Base-by-base conservation (phyloP, 306 rosid genomes). In the Parietaria judaica region DNA sequence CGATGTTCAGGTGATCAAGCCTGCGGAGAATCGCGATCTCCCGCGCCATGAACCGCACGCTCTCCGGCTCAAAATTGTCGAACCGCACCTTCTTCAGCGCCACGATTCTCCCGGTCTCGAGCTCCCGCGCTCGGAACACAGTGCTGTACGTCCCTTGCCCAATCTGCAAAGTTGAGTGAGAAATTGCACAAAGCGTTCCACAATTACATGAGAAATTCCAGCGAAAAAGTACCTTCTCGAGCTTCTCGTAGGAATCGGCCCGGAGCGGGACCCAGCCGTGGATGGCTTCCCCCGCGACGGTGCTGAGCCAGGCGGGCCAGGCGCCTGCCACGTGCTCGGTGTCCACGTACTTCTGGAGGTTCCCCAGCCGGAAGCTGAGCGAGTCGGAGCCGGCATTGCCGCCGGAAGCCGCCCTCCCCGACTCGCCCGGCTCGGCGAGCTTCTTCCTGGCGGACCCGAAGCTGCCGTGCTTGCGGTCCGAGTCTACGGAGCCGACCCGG, bases 101-200 rank as follows among this genome's bases (percentile, higher is more conserved):
- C 58, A 88, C 95, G 57, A 88, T 79, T 90, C 73, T 84, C 74
- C 99, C 95, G 0, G 89, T 94, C 68, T 86, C 97, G 7, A 79
- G 82, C 60, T 88, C 94, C 37, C 78, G 84, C 1, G 99, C 99
- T 79, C 96, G 78, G 56, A 92, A 92, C 54, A 92, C 99, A 52
- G 88, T 92, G 38, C 99, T 92, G 54, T 92, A 94, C 2, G 99
- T 94, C 14, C 99, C 99, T 83, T 94, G 99, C 74, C 99, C 99
- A 78, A 92, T 84, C 99, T 92, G 56, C 53, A 64, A 68, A 77
- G 58, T 13, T 16, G 45, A 76, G 5, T 54, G 49, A 36, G 1
- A 50, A 72, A 39, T 3, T 3, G 7, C 44, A 39, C 5, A 39
- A 39, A 39, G 44, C 7, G 44, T 39, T 39, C 44, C 44, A 39